Conservation (phyloP, 176 grass and related monocot species). For the Calamus simplicifolius region DNA sequence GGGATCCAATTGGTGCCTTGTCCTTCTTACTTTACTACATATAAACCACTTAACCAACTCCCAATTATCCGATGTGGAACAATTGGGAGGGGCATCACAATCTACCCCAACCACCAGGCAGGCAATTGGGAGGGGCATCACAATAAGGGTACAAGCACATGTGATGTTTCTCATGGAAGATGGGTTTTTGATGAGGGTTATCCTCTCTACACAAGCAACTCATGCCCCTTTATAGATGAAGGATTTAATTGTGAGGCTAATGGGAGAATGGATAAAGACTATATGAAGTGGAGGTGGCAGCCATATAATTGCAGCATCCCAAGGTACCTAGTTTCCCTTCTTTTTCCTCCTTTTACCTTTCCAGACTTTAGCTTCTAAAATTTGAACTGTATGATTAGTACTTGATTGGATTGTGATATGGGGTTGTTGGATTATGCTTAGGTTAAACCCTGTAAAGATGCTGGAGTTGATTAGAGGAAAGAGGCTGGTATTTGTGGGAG, state of each 20-base stretch:
- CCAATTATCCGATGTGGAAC: too few species aligned
- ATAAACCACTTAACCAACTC: too few species aligned
- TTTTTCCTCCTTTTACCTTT: neutral
- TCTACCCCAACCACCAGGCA: too few species aligned
- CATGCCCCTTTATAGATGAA: constrained; percentile 86
- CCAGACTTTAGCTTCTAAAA: neutral
- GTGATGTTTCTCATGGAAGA: constrained; percentile 70
- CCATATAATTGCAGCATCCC: constrained; percentile 61
- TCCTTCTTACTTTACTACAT: too few species aligned
- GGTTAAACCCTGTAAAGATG: constrained; percentile 66
- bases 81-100: too few species aligned
- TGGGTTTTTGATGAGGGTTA: constrained; percentile 86
- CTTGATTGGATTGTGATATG: constrained; percentile 2
- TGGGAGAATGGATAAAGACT: constrained; percentile 53
- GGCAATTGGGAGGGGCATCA: too few species aligned
- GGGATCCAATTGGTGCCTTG: too few species aligned
- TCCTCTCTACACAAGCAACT: constrained; percentile 63
- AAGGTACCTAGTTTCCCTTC: constrained; percentile 31
- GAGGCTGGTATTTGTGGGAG: constrained; percentile 67
- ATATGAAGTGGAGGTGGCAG: constrained; percentile 89
- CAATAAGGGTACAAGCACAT: constrained; percentile 15
- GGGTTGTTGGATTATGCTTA: constrained; percentile 22
- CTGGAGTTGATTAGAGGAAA: constrained; percentile 72
- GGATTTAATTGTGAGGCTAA: constrained; percentile 79
- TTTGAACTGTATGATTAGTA: neutral